These are phyloP conservation scores for Scleromitrula shiraiana DNA, from an alignment of 2,329 filamentous ascomycete genomes.

Conservation along the genomic window DNA sequence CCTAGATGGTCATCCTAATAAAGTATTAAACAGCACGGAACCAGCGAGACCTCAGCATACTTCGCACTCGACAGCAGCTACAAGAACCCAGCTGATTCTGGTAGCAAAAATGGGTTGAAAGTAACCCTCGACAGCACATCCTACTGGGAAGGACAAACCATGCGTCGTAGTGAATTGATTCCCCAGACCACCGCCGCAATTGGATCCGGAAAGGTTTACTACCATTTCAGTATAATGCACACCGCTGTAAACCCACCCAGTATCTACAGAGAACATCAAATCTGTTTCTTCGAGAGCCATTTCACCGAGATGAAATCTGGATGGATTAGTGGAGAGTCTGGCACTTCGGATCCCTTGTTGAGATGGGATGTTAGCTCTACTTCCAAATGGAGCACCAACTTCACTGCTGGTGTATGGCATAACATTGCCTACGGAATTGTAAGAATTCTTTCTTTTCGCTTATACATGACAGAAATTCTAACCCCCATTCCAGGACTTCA, in stretches of 20 bases:
- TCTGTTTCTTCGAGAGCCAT: constrained; percentile 56
- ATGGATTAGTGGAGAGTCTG: constrained; percentile 43
- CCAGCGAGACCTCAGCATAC: constrained; percentile 31
- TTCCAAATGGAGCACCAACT: constrained; percentile 54
- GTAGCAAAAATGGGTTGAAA: constrained; percentile 56
- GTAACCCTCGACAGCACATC: constrained; percentile 57
- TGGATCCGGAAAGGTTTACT: constrained; percentile 58
- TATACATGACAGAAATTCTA: not conserved
- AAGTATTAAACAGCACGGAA: constrained; percentile 43
- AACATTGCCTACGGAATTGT: constrained; percentile 67
- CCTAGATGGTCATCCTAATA: constrained; percentile 4
- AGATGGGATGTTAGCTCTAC: constrained; percentile 56
- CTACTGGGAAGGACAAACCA: constrained; percentile 64
- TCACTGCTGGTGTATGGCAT: constrained; percentile 47
- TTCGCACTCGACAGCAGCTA: constrained; percentile 39
- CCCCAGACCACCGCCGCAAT: constrained; percentile 60
- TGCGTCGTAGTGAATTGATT: constrained; percentile 68
- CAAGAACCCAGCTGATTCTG: constrained; percentile 48
- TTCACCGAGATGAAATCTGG: constrained; percentile 70
- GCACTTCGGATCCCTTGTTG: constrained; percentile 44
- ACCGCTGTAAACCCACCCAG: constrained; percentile 51
- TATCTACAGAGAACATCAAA: constrained; percentile 58
- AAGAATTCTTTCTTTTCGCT: constrained; percentile 14
- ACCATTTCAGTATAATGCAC: constrained; percentile 63
- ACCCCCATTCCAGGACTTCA: constrained; percentile 43